Base-by-base conservation (phyloP, 768 basidiomycete species). In the Serendipita indica region DNA sequence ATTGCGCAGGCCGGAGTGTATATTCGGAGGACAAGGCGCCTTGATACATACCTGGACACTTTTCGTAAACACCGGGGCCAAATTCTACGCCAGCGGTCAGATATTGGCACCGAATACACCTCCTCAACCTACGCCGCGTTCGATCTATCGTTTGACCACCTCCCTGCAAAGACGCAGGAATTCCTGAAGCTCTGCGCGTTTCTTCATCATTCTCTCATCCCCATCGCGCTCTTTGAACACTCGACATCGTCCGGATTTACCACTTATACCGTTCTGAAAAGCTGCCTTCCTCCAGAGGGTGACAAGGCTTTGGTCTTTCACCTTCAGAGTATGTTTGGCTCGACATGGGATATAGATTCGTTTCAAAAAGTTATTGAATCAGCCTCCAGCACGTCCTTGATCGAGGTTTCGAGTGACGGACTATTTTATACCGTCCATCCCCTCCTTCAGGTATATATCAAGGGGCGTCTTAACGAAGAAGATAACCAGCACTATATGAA, bases 91-190 rank as follows among this genome's bases (percentile, higher is more conserved):
- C n/a, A 43, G 41, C n/a, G n/a, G 3, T 43, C 41, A 3, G n/a
- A 18, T 4, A 43, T 18, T 6, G 41, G 41, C 3, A 3, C n/a
- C n/a, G 27, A 43, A 6, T 43, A 43, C 16, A 4, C n/a, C n/a
- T n/a, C n/a, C n/a, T 43, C 41, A n/a, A 43, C 41, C n/a, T 43
- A 43, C 27, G 27, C 41, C 41, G 41, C 41, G 16, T 43, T 43
- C 41, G 41, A 43, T n/a, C 41, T 43, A n/a, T 43, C 41, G 3
- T 43, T 43, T 25, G 41, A 25, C 3, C 41, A 18, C 3, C 27
- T 43, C n/a, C 3, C 41, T 6, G 3, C 3, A 25, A 43, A n/a
- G 27, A 25, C 41, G 27, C 3, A 43, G 27, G 16, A 43, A 3
- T n/a, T 43, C n/a, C 3, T 43, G 41, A 43, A 43, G 27, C n/a